A percentile compares a stretch with the other conserved stretches of the same genome.
phyloP scores from a whole-genome alignment of 2,329 filamentous ascomycete species.

The Aspergillus quadricinctus region DNA sequence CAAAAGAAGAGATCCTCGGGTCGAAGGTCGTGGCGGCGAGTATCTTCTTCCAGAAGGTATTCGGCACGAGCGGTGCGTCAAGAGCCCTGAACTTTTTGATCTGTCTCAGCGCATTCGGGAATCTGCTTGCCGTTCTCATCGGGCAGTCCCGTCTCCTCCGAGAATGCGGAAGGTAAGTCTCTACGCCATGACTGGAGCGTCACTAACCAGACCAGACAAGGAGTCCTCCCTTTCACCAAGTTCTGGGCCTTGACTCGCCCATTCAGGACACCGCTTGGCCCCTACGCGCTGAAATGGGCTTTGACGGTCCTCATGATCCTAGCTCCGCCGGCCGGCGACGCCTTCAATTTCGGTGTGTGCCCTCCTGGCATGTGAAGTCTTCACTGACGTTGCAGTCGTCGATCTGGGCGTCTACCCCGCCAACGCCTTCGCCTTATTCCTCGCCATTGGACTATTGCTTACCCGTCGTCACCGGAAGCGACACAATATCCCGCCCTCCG shows the following conservation, averaged over 20 bases:
- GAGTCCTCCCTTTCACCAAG: conserved; percentile 55
- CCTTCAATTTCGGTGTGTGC: conserved; percentile 60
- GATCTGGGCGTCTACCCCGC: conserved; percentile 56
- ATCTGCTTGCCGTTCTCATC: conserved; percentile 54
- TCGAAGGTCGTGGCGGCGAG: conserved; percentile 54
- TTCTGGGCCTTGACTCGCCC: conserved; percentile 62
- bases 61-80: conserved; percentile 48
- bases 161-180: conserved; percentile 51
- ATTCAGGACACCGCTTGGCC: conserved; percentile 60
- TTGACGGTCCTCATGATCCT: conserved; percentile 59
- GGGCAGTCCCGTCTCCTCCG: conserved; percentile 55
- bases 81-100: conserved; percentile 56
- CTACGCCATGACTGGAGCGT: too few species aligned
- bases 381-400: conserved; percentile 47
- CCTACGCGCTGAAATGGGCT: conserved; percentile 55
- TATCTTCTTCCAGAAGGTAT: conserved; percentile 57
- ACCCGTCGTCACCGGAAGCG: conserved; percentile 53
- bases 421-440: conserved; percentile 54
- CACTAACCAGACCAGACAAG: conserved; percentile 43
- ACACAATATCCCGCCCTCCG: conserved; percentile 45
- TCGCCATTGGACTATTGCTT: conserved; percentile 56
- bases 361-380: too few species aligned
- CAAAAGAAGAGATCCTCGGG: conserved; percentile 50
- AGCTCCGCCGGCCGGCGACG: conserved; percentile 58
- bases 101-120: conserved; percentile 55